Base-by-base conservation (phyloP, 495 filamentous ascomycete genomes). In the Xylaria nigripes region DNA sequence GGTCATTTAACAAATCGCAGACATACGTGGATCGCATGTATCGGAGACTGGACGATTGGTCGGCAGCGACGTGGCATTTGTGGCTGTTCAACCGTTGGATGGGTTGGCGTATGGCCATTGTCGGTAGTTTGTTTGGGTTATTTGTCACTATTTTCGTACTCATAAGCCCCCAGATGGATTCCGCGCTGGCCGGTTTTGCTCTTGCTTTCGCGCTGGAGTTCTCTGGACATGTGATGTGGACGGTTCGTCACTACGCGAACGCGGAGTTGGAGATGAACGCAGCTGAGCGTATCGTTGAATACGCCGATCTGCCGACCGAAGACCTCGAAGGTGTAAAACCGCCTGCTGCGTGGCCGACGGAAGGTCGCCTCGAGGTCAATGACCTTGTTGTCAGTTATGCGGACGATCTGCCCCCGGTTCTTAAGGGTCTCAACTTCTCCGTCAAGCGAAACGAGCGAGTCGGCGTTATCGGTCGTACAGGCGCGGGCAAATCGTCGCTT, bases 261-360 rank as follows among this genome's bases (percentile, higher is more conserved):
- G 62, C 84, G 0, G 89, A 95, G 58, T 71, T 93, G 8, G 80
- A 86, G 59, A 92, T 95, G 87, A 95, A 93, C 55, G 81, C 87
- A 18, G 83, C 85, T 0, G 89, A 95, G 70, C 76, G 89, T 18
- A 83, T 95, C 38, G 73, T 91, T 6, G 89, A 95, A 66, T 95
- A 92, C 61, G 81, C 84, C 0, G 76, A 83, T 13, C 71, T 93
- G 6, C 72, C 81, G 4, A 89, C 80, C 3, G 89, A 95, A 65
- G 73, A 76, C 36, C 78, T 86, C 12, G 75, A 68, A 1, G 83
- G 80, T 29, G 62, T 62, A 24, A 76, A 77, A 38, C 79, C 86
- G 0, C 87, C 89, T 0, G 87, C 87, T 9, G 80, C 82, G 15
- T 95, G 89, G 89, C 89, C 89, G 0, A 82, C 80, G 12, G 81